A percentile compares a stretch with the other conserved stretches of the same genome.
These are phyloP conservation scores for Ceratobasidium sp. DNA, from an alignment of 1,284 basidiomycete species.

Conservation along the genomic window DNA sequence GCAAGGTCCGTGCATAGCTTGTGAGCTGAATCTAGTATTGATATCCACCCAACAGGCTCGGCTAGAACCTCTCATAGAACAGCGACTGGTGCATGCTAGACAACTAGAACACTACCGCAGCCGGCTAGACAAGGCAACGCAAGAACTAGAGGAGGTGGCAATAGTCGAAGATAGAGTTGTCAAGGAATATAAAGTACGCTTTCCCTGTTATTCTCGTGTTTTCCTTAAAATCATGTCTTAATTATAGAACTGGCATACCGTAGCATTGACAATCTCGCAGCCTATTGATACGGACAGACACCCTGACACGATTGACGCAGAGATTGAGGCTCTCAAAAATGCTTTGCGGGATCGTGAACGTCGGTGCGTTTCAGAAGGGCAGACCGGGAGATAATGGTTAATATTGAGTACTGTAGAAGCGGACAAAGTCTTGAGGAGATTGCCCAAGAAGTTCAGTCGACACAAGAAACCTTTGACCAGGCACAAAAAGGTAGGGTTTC, in stretches of 20 bases:
- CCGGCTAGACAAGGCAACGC: slow-evolving; percentile 42
- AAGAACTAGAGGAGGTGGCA: slow-evolving; percentile 51
- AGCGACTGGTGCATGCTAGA: slow-evolving; percentile 40
- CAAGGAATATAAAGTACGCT: slow-evolving; percentile 48
- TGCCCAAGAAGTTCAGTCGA: slow-evolving; percentile 74
- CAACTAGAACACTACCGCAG: slow-evolving; percentile 41
- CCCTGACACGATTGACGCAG: slow-evolving; percentile 70
- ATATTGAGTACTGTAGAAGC: slow-evolving; percentile 62
- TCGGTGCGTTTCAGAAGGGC: slow-evolving; percentile 61
- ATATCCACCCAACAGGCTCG: slow-evolving; percentile 11
- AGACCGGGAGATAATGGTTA: background rate
- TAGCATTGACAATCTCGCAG: slow-evolving; percentile 60
- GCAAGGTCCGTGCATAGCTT: background rate
- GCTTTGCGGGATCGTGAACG: slow-evolving; percentile 79
- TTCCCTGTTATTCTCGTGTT: background rate
- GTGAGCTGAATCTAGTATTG: background rate
- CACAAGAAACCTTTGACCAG: slow-evolving; percentile 67
- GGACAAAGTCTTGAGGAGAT: slow-evolving; percentile 85
- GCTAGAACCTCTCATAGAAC: slow-evolving; percentile 41
- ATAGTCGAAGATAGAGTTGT: slow-evolving; percentile 71
- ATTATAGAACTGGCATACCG: slow-evolving; percentile 72
- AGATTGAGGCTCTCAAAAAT: slow-evolving; percentile 72
- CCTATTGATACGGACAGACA: slow-evolving; percentile 32
- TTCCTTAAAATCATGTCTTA: too few relatives aligned
- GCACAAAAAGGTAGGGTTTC: slow-evolving; percentile 62